Conservation (phyloP, 2,329 filamentous ascomycete species). For the Paecilomyces dactylethromorphus region DNA sequence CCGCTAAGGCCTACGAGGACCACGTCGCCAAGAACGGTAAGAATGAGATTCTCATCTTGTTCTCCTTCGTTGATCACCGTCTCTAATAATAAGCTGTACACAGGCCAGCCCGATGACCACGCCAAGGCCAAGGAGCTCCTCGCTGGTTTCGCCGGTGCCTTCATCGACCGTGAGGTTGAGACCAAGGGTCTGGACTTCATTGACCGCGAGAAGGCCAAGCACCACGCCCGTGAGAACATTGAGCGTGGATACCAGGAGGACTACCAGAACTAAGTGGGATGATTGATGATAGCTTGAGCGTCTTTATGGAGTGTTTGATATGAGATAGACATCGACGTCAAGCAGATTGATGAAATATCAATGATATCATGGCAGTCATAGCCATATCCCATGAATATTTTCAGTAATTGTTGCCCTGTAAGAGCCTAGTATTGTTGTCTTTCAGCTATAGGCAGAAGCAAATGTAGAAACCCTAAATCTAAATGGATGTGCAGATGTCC, state of each 20-base stretch:
- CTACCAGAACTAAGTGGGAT: not conserved
- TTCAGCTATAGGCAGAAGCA: too few relatives aligned
- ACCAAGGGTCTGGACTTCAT: constrained; percentile 56
- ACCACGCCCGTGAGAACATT: constrained; percentile 47
- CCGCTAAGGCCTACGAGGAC: constrained; percentile 74
- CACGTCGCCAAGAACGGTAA: constrained; percentile 62
- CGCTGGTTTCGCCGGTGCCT: constrained; percentile 66
- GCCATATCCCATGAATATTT: not conserved
- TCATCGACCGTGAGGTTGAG: constrained; percentile 70
- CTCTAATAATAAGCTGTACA: not conserved
- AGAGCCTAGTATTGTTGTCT: not conserved
- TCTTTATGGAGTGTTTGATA: not conserved
- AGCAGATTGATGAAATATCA: not conserved
- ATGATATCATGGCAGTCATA: not conserved
- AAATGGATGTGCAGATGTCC: too few relatives aligned
- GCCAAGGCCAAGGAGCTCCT: constrained; percentile 70
- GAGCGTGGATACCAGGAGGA: not conserved
- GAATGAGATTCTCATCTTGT: constrained; percentile 10
- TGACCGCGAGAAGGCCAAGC: constrained; percentile 55
- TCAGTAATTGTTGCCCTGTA: not conserved
- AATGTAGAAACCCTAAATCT: too few relatives aligned
- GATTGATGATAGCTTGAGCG: not conserved
- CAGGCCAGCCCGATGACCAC: constrained; percentile 64
- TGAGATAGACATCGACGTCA: not conserved
- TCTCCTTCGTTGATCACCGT: not conserved